Base-by-base conservation (phyloP, 805 yeast genomes). In the Teunomyces pallodes region DNA sequence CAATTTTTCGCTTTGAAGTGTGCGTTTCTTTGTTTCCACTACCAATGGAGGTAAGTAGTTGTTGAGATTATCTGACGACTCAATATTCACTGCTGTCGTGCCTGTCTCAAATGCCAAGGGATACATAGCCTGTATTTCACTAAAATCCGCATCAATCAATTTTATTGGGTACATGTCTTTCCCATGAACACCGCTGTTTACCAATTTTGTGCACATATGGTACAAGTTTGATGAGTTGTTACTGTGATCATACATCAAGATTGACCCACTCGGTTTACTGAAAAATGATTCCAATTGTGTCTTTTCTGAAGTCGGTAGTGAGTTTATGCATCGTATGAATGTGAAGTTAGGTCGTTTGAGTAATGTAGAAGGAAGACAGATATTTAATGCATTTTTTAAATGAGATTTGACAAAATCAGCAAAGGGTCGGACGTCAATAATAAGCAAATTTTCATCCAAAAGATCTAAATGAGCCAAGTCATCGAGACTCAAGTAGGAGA, bases 291-390 rank as follows among this genome's bases (percentile, higher is more conserved):
- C 59, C 45, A 83, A 67, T 9, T 75, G 57, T 2, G 55, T 45
- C 52, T 75, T 77, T 48, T 84, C 90, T 47, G 69, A 68, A 4
- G 66, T 55, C 0, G 88, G 81, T 43, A 86, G 65, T 28, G 87
- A 83, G 44, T 78, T 80, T 20, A 86, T 67, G 55, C 89, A 82
- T 58, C 82, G 76, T 42, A 69, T 70, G 47, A 91, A 70, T 2
- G 83, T 82, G 58, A 87, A 91, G 46, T 84, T 85, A 29, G 82
- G 72, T 54, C 98, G 77, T 61, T 84, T 87, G 53, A 91, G 69
- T 36, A 91, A 72, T 0, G 97, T 91, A n/a, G 96, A 86, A 1
- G 98, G 97, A 10, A 91, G 68, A 64, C 96, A 88, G 32, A 92
- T 77, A 61, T 89, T 89, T 40, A 88, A 71, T 0, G 97, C 79